These are phyloP conservation scores for Podospora comata DNA, from an alignment of 495 filamentous ascomycete species.

Conservation along the genomic window DNA sequence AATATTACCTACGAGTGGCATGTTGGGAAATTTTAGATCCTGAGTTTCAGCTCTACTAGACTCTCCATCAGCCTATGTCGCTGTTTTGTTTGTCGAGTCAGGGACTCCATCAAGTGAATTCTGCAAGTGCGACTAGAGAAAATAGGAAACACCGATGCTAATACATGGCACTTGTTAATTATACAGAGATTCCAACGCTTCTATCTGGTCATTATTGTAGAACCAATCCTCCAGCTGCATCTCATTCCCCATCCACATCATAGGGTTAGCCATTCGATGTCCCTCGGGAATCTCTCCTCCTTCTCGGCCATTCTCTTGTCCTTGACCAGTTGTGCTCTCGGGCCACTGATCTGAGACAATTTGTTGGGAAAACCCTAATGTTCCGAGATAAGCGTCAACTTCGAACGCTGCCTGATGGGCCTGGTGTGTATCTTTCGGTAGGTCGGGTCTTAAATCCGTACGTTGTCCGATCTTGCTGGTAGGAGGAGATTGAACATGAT, in stretches of 20 bases:
- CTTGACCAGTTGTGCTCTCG: neutral
- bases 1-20: too few species aligned
- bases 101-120: too few species aligned
- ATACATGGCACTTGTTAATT: neutral
- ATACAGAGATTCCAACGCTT: neutral
- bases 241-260: constrained; percentile 33
- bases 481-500: constrained; percentile 50
- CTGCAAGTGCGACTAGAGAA: too few species aligned
- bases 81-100: too few species aligned
- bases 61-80: too few species aligned
- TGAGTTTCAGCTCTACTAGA: too few species aligned
- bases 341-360: neutral
- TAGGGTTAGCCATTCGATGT: constrained; percentile 23
- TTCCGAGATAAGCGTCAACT: constrained; percentile 23
- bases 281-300: neutral
- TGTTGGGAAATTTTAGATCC: too few species aligned
- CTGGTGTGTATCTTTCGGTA: neutral
- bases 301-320: constrained; percentile 9
- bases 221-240: constrained; percentile 62
- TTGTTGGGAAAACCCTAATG: constrained; percentile 17
- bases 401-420: constrained; percentile 1
- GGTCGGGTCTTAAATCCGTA: neutral
- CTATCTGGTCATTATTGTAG: constrained; percentile 60
- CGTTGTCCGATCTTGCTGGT: neutral
- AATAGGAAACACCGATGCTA: too few species aligned